phyloP scores from a whole-genome alignment of 495 filamentous ascomycete species.

The Cercophora newfieldiana region DNA sequence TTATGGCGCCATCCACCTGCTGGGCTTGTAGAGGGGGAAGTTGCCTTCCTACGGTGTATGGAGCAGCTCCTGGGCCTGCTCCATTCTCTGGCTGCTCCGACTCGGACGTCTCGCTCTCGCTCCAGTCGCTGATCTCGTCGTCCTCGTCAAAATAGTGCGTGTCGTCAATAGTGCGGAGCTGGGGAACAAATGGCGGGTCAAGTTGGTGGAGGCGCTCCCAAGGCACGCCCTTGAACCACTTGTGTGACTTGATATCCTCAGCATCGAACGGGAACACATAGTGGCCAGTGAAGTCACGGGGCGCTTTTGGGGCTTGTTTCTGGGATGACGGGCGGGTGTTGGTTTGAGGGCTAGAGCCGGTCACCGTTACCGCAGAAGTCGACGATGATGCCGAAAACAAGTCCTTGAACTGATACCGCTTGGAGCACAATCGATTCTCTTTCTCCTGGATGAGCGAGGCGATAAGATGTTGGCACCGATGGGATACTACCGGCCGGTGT shows the following conservation, averaged over 20 bases:
- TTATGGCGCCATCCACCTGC: neutral
- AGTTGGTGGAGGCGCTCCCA: slow-evolving; percentile 69
- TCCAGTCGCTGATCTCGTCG: slow-evolving; percentile 61
- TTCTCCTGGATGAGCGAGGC: slow-evolving; percentile 73
- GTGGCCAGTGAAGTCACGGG: slow-evolving; percentile 40
- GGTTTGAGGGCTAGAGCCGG: neutral
- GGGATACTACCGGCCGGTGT: slow-evolving; percentile 57
- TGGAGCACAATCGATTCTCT: slow-evolving; percentile 70
- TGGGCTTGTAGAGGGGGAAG: neutral
- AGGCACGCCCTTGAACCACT: slow-evolving; percentile 66
- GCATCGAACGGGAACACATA: slow-evolving; percentile 80
- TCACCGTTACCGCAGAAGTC: neutral
- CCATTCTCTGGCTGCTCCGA: slow-evolving; percentile 22
- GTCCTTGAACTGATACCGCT: slow-evolving; percentile 67
- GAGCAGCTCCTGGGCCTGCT: neutral
- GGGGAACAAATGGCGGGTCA: slow-evolving; percentile 74
- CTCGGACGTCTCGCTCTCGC: slow-evolving; percentile 46
- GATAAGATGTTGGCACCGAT: slow-evolving; percentile 71
- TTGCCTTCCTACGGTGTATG: neutral
- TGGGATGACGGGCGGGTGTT: neutral
- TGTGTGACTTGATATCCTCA: slow-evolving; percentile 74
- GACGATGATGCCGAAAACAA: slow-evolving; percentile 37
- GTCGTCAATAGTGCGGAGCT: slow-evolving; percentile 68
- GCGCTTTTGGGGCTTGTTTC: slow-evolving; percentile 19
- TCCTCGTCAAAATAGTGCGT: slow-evolving; percentile 89